These are phyloP conservation scores for Coniferiporia weirii DNA, from an alignment of 1,284 basidiomycete species.

Conservation along the genomic window DNA sequence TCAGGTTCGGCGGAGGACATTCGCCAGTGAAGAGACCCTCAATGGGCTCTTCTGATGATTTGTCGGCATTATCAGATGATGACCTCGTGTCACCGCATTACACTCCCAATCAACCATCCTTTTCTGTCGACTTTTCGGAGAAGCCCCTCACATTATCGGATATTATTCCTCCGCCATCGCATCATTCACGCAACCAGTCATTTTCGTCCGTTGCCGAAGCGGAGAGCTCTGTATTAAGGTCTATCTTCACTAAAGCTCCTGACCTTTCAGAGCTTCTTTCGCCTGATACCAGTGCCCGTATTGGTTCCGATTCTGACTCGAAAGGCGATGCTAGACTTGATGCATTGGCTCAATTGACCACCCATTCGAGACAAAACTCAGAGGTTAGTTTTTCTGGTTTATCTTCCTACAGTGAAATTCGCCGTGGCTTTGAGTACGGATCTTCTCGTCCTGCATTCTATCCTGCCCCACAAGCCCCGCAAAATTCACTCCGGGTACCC, in stretches of 20 bases:
- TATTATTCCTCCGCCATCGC: background rate
- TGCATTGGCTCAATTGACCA: conserved; percentile 21
- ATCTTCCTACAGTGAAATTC: conserved; percentile 67
- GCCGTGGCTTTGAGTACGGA: conserved; percentile 67
- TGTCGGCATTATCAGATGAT: conserved; percentile 66
- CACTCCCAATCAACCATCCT: conserved; percentile 42
- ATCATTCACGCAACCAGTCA: conserved; percentile 40
- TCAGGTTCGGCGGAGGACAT: conserved; percentile 65
- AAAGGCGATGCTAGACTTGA: conserved; percentile 28
- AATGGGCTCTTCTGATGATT: conserved; percentile 25
- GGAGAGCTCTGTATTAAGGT: conserved; percentile 54
- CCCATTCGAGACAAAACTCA: conserved; percentile 47
- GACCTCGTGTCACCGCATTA: conserved; percentile 45
- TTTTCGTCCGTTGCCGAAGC: conserved; percentile 38
- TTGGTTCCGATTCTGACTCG: conserved; percentile 43
- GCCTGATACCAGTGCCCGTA: conserved; percentile 28
- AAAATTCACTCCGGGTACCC: conserved; percentile 32
- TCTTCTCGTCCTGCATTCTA: conserved; percentile 61
- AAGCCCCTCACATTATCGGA: conserved; percentile 5
- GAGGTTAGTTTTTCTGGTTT: conserved; percentile 62
- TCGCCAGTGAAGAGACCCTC: background rate
- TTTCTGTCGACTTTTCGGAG: conserved; percentile 35
- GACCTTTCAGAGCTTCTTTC: conserved; percentile 29
- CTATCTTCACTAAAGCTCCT: conserved; percentile 49
- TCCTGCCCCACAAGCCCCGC: conserved; percentile 38